Evolutionary conservation across 768 basidiomycete species (phyloP).

Genomic region (Agaricus subrufescens): DNA sequence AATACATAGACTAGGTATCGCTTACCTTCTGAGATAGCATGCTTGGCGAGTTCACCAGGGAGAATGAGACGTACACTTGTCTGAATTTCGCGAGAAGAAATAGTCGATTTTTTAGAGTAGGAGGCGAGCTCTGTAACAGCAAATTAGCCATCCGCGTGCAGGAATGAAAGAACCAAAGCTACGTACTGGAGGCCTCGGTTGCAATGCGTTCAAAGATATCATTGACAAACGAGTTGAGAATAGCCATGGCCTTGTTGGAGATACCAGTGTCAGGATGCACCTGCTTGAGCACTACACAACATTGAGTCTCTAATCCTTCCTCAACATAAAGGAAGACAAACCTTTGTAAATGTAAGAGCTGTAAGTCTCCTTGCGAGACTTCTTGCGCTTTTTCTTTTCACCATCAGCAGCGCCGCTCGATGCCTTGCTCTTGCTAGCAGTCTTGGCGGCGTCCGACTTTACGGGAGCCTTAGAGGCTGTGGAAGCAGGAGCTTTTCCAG

Average conservation of each 20-base stretch:
- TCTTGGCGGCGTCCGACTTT: slow-evolving; percentile 60
- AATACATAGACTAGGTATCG: slow-evolving; percentile 39
- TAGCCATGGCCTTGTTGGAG: slow-evolving; percentile 98
- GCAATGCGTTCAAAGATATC: slow-evolving; percentile 95
- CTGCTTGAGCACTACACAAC: slow-evolving; percentile 77
- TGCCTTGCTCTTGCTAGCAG: slow-evolving; percentile 77
- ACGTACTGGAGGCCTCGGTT: slow-evolving; percentile 82
- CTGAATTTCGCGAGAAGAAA: slow-evolving; percentile 97
- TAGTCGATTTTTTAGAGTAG: slow-evolving; percentile 98
- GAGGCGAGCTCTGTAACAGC: slow-evolving; percentile 76
- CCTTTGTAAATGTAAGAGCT: slow-evolving; percentile 92
- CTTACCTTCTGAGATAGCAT: slow-evolving; percentile 92
- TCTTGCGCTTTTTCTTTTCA: slow-evolving; percentile 86
- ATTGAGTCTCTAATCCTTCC: too few relatives aligned
- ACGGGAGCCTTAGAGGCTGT: slow-evolving; percentile 73
- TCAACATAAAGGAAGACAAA: slow-evolving; percentile 18
- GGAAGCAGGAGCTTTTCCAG: slow-evolving; percentile 76
- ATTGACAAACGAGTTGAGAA: slow-evolving; percentile 94
- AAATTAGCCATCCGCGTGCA: slow-evolving; percentile 4
- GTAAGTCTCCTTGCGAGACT: slow-evolving; percentile 87
- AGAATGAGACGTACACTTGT: slow-evolving; percentile 96
- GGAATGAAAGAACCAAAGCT: not conserved
- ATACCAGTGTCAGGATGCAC: slow-evolving; percentile 99
- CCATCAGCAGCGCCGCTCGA: slow-evolving; percentile 65
- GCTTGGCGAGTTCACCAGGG: slow-evolving; percentile 96